Conservation (phyloP, 2,329 filamentous ascomycete genomes). For the Aspergillus ustus region DNA sequence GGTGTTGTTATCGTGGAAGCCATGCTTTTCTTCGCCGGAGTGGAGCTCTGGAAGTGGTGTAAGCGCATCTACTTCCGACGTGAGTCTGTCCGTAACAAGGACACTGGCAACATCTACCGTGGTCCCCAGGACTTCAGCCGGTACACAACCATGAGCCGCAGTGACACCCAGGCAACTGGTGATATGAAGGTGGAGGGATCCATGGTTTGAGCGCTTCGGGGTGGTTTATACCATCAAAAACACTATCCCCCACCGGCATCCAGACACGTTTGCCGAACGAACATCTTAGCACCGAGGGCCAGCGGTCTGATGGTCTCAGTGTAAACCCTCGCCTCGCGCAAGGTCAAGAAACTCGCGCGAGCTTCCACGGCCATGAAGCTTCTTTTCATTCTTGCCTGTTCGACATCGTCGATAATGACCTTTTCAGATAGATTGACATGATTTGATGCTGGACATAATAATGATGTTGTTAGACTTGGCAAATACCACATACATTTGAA, state of each 20-base stretch:
- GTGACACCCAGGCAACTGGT: constrained; percentile 33
- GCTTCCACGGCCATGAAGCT: not conserved
- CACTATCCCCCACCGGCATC: not conserved
- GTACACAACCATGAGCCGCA: constrained; percentile 40
- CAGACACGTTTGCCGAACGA: not conserved
- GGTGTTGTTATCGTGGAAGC: constrained; percentile 66
- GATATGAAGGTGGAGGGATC: constrained; percentile 34
- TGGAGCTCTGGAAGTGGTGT: constrained; percentile 69
- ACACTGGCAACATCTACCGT: constrained; percentile 4
- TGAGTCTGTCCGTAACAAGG: constrained; percentile 18
- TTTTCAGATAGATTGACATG: constrained; percentile 13
- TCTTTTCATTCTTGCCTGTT: not conserved
- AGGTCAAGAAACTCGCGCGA: not conserved
- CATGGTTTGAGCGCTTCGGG: constrained; percentile 28
- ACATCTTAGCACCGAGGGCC: not conserved
- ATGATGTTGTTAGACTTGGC: constrained; percentile 17
- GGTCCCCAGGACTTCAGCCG: constrained; percentile 32
- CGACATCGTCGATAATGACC: constrained; percentile 1
- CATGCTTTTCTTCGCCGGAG: constrained; percentile 65
- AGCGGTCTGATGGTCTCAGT: not conserved
- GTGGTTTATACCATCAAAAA: not conserved
- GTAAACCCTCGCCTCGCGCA: not conserved
- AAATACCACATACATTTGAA: constrained; percentile 16
- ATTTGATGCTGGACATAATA: constrained; percentile 16
- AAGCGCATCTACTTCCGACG: constrained; percentile 63